phyloP scores from a whole-genome alignment of 1,139 yeast species.

The Suhomyces yuchorum region DNA sequence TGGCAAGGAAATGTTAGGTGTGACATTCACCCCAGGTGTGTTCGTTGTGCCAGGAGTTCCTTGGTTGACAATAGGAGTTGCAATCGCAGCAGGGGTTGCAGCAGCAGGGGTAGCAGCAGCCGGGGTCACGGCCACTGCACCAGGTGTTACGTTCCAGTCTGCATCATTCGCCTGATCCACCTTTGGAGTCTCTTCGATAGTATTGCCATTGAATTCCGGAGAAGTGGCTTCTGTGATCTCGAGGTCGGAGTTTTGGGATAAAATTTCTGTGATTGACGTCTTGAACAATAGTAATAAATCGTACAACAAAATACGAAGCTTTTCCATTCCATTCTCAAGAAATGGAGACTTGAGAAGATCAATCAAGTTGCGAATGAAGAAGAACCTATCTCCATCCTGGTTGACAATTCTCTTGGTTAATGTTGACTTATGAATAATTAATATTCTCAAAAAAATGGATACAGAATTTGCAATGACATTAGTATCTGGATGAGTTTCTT shows the following conservation, averaged over 20 bases:
- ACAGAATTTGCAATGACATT: constrained; percentile 20
- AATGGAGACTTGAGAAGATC: constrained; percentile 47
- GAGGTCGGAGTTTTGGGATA: constrained; percentile 19
- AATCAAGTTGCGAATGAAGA: constrained; percentile 48
- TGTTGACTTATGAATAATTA: constrained; percentile 58
- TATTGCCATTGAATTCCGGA: constrained; percentile 13
- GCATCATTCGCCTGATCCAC: constrained; percentile 5
- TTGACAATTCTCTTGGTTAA: constrained; percentile 35
- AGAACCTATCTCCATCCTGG: constrained; percentile 36
- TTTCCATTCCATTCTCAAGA: constrained; percentile 44
- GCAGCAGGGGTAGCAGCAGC: constrained; percentile 4
- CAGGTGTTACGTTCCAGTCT: constrained; percentile 9
- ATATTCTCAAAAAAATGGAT: constrained; percentile 54
- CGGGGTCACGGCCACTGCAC: constrained; percentile 3
- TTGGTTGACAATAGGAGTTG: background rate
- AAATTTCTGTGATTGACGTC: constrained; percentile 30
- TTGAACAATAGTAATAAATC: constrained; percentile 65
- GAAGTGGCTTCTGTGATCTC: constrained; percentile 18
- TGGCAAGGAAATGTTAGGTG: constrained; percentile 4
- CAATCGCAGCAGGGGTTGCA: constrained; percentile 5
- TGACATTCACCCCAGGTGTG: constrained; percentile 6
- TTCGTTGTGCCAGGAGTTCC: constrained; percentile 1
- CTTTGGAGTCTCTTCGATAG: constrained; percentile 9
- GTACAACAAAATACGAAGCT: constrained; percentile 59
- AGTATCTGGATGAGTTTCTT: background rate